These are phyloP conservation scores for Cutaneotrichosporon sp. DNA, from an alignment of 1,284 basidiomycete species.

Conservation along the genomic window DNA sequence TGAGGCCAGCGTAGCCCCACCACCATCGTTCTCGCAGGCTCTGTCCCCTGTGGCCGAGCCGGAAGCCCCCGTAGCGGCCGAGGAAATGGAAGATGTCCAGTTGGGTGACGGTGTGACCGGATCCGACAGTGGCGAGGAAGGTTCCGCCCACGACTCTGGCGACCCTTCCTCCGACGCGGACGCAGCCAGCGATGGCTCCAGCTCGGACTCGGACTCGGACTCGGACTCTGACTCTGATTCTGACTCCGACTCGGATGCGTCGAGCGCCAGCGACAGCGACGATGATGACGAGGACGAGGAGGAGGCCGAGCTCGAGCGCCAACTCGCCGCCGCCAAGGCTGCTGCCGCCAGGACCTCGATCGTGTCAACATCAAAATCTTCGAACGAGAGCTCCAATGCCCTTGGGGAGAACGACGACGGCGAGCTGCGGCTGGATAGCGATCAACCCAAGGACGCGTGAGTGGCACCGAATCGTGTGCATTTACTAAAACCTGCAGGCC, in stretches of 20 bases:
- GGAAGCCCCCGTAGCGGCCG: neutral
- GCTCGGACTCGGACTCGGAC: conserved; percentile 16
- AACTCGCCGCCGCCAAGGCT: conserved; percentile 58
- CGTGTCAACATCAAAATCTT: neutral
- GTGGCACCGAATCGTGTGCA: conserved; percentile 20
- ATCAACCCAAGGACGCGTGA: conserved; percentile 49
- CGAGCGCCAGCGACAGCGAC: conserved; percentile 11
- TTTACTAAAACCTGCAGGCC: conserved; percentile 55
- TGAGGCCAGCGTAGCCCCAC: too few relatives aligned
- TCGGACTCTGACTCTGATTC: conserved; percentile 14
- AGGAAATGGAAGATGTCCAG: neutral
- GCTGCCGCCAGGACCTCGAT: conserved; percentile 1
- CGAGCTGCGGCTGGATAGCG: conserved; percentile 43
- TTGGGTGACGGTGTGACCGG: neutral
- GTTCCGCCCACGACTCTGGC: neutral
- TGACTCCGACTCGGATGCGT: conserved; percentile 8
- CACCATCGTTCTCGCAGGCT: neutral
- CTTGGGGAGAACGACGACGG: conserved; percentile 46
- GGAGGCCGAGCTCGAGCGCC: conserved; percentile 65
- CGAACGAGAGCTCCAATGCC: conserved; percentile 12
- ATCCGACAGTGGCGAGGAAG: conserved; percentile 8
- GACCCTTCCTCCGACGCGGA: conserved; percentile 3
- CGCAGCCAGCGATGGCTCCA: conserved; percentile 5
- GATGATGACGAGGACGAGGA: conserved; percentile 35
- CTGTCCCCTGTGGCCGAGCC: neutral